A percentile compares a stretch with the other conserved stretches of the same genome.
Conservation (phyloP, 2,329 filamentous ascomycete genomes). For the Ascomycota sp. region DNA sequence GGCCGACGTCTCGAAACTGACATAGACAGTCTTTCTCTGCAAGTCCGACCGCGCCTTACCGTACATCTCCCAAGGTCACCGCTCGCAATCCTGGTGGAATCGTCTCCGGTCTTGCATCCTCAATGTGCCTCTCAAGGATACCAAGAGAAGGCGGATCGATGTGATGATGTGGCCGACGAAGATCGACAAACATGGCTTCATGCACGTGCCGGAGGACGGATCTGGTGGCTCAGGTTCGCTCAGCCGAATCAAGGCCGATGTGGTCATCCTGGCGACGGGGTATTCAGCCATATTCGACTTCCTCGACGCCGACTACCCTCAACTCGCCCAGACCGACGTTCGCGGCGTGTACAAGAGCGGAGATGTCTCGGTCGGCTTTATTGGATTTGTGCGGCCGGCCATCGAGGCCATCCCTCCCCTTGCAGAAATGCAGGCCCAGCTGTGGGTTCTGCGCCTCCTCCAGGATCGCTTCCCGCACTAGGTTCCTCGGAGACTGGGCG, state of each 20-base stretch:
- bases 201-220: constrained; percentile 14
- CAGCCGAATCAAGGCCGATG: constrained; percentile 16
- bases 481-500: constrained; percentile 3
- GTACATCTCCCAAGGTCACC: constrained; percentile 19
- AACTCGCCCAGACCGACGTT: constrained; percentile 25
- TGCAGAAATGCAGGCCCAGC: constrained; percentile 25
- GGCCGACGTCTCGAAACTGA: background rate
- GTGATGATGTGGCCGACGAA: constrained; percentile 21
- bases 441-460: constrained; percentile 22
- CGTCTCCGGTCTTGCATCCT: constrained; percentile 16
- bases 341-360: constrained; percentile 27
- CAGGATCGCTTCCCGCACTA: constrained; percentile 7
- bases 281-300: constrained; percentile 22
- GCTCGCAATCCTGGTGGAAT: constrained; percentile 12
- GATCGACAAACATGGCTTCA: constrained; percentile 15
- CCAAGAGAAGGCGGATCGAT: constrained; percentile 18
- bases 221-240: constrained; percentile 9
- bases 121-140: constrained; percentile 18
- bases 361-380: constrained; percentile 20
- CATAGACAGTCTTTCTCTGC: constrained; percentile 18
- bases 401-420: constrained; percentile 27
- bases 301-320: constrained; percentile 17
- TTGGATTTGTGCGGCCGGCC: constrained; percentile 25
- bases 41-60: constrained; percentile 22
- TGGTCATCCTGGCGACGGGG: constrained; percentile 26